Percentiles rank a stretch among this genome's conserved stretches.
These are phyloP conservation scores for Pseudoneurospora amorphoporcata DNA, from an alignment of 495 filamentous ascomycete species.

Conservation along the genomic window DNA sequence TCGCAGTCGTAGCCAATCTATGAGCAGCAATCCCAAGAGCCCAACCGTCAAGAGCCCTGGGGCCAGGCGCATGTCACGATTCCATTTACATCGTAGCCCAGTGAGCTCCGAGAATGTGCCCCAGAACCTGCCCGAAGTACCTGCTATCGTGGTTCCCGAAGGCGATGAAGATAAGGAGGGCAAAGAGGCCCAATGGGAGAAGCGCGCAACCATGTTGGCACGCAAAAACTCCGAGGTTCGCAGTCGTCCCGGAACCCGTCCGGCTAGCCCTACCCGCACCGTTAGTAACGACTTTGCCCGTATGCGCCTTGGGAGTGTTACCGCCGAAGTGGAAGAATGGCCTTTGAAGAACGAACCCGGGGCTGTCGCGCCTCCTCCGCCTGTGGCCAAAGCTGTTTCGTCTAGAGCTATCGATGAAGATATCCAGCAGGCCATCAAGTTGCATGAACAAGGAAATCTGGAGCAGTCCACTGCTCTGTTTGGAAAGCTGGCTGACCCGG, in stretches of 20 bases:
- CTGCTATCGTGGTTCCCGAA: conserved; percentile 40
- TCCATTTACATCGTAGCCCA: conserved; percentile 53
- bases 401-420: conserved; percentile 53
- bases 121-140: conserved; percentile 55
- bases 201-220: conserved; percentile 76
- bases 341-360: not conserved
- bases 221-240: conserved; percentile 46
- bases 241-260: conserved; percentile 32
- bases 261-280: conserved; percentile 18
- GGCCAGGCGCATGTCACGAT: conserved; percentile 49
- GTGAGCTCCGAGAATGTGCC: conserved; percentile 68
- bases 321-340: not conserved
- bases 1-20: conserved; percentile 40
- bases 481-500: conserved; percentile 72
- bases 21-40: conserved; percentile 29
- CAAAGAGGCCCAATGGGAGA: conserved; percentile 60
- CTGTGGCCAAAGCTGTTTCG: conserved; percentile 27
- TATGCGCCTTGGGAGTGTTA: conserved; percentile 11
- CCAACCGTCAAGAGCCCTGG: conserved; percentile 25
- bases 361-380: conserved; percentile 2
- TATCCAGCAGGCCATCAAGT: conserved; percentile 90
- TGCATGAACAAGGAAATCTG: conserved; percentile 76
- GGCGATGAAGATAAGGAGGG: conserved; percentile 32
- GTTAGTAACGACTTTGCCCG: conserved; percentile 13
- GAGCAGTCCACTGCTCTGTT: conserved; percentile 77